Evolutionary conservation across 2,329 filamentous ascomycete genomes (phyloP).

Genomic region (Plenodomus biglobosus): DNA sequence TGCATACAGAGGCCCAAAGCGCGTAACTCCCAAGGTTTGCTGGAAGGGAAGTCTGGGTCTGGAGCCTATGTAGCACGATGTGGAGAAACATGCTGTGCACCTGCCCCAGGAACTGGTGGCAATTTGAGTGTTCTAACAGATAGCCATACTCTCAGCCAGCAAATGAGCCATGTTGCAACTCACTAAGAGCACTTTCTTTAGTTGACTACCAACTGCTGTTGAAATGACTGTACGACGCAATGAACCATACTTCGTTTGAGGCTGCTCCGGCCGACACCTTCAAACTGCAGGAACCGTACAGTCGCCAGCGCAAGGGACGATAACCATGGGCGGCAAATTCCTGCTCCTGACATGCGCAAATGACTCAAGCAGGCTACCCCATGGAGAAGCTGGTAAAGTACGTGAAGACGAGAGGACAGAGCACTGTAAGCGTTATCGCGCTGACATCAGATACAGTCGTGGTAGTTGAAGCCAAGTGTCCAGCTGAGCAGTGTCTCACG

Average conservation of each 20-base stretch:
- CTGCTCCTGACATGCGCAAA: background rate
- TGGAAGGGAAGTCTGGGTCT: background rate
- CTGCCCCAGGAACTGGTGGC: too few relatives aligned
- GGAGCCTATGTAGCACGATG: background rate
- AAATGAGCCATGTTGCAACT: background rate
- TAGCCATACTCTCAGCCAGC: too few relatives aligned
- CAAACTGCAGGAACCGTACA: background rate
- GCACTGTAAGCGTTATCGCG: background rate
- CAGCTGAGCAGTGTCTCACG: background rate
- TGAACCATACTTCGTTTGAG: background rate
- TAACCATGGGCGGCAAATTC: too few relatives aligned
- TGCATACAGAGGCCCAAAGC: too few relatives aligned
- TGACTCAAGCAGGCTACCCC: background rate
- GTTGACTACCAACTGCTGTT: background rate
- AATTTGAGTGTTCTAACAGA: too few relatives aligned
- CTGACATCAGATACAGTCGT: background rate
- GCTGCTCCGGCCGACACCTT: background rate
- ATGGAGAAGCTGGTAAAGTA: background rate
- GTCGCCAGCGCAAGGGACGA: too few relatives aligned
- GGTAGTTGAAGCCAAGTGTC: too few relatives aligned
- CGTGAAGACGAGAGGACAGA: background rate
- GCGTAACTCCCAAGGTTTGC: too few relatives aligned
- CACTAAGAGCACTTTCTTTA: background rate
- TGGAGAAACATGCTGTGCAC: background rate
- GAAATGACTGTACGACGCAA: background rate